A percentile compares a stretch with the other conserved stretches of the same genome.
Evolutionary conservation across 2,329 filamentous ascomycete species (phyloP).

Genomic region (Talaromyces sp.): DNA sequence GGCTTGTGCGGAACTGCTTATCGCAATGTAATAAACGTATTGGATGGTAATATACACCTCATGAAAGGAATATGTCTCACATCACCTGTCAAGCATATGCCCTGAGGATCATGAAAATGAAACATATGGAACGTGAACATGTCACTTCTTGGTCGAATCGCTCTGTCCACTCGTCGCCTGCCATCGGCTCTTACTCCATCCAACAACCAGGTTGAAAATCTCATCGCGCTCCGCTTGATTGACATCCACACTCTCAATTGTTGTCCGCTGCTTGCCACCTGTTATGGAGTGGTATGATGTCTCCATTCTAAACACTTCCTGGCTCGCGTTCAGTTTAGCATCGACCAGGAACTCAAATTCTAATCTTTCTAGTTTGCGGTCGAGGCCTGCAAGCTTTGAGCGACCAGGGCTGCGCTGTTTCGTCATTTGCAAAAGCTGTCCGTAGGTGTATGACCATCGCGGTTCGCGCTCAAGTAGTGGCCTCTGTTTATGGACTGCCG

Average conservation of each 20-base stretch:
- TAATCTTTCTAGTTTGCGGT: slow-evolving; percentile 10
- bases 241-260: slow-evolving; percentile 20
- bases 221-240: slow-evolving; percentile 25
- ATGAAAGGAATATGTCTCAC: background rate
- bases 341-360: slow-evolving; percentile 12
- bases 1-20: background rate
- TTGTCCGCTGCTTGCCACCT: slow-evolving; percentile 1
- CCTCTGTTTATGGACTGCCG: slow-evolving; percentile 6
- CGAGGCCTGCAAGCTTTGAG: slow-evolving; percentile 13
- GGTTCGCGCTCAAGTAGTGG: slow-evolving; percentile 8
- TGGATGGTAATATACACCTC: background rate
- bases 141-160: background rate
- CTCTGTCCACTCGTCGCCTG: slow-evolving; percentile 20
- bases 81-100: background rate
- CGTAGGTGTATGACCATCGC: slow-evolving; percentile 19
- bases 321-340: background rate
- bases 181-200: slow-evolving; percentile 27
- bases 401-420: slow-evolving; percentile 5
- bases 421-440: slow-evolving; percentile 16
- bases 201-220: slow-evolving; percentile 28
- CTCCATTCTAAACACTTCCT: background rate
- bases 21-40: background rate
- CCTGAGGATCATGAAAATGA: background rate
- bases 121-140: background rate
- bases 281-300: background rate